phyloP scores from a whole-genome alignment of 2,329 filamentous ascomycete species.

The Sarocladium kiliense region DNA sequence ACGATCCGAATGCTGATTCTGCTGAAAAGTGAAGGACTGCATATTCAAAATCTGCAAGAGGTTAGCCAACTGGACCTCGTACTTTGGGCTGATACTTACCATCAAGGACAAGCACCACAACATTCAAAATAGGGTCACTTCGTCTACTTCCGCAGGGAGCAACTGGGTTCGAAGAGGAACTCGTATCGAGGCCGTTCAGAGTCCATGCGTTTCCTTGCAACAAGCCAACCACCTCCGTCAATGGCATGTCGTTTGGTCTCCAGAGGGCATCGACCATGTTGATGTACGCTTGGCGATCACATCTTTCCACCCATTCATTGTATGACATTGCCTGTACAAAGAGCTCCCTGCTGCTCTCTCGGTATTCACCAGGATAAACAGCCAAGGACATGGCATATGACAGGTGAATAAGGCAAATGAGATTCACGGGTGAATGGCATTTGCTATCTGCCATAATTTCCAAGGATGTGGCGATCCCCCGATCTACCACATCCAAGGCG shows the following conservation, averaged over 20 bases:
- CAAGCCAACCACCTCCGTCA: constrained; percentile 22
- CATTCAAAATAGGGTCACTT: background rate
- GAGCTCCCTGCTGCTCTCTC: constrained; percentile 29
- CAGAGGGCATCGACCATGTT: constrained; percentile 42
- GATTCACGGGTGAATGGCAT: constrained; percentile 34
- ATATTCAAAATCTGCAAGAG: constrained; percentile 40
- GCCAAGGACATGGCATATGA: constrained; percentile 45
- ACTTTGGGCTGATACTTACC: constrained; percentile 29
- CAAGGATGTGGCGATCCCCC: constrained; percentile 36
- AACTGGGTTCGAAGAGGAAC: background rate
- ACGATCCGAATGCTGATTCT: constrained; percentile 29
- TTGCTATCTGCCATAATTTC: constrained; percentile 33
- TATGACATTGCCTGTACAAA: constrained; percentile 45
- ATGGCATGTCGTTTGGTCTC: constrained; percentile 35
- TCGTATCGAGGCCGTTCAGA: background rate
- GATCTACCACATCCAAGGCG: constrained; percentile 30
- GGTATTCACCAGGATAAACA: constrained; percentile 32
- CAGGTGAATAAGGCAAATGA: constrained; percentile 47
- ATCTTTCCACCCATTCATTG: constrained; percentile 28
- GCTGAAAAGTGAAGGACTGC: constrained; percentile 28
- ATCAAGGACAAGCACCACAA: constrained; percentile 37
- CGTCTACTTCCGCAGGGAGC: background rate
- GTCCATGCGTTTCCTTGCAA: constrained; percentile 15
- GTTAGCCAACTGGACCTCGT: background rate
- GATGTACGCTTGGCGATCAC: constrained; percentile 34